These are phyloP conservation scores for Paramecium tetraurelia DNA, from an alignment of 73 alveolate genomes.

Conservation along the genomic window DNA sequence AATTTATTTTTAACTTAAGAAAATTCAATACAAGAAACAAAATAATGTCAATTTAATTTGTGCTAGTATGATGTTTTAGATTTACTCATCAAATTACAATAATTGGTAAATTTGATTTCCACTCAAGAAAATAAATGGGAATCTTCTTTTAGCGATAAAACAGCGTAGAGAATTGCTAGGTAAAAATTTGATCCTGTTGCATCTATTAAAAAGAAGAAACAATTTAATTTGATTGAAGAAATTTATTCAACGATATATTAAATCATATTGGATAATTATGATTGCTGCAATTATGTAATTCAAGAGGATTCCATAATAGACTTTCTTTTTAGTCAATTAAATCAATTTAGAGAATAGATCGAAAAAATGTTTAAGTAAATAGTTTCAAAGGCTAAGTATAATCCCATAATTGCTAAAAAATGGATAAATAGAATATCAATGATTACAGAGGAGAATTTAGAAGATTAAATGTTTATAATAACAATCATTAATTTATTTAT, in stretches of 20 bases:
- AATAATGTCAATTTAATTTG: background rate
- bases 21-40: background rate
- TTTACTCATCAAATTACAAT: background rate
- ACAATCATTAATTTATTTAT: background rate
- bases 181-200: background rate
- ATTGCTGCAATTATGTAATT: background rate
- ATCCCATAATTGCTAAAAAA: background rate
- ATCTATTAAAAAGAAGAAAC: background rate
- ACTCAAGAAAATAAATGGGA: background rate
- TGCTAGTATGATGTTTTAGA: background rate
- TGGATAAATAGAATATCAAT: background rate
- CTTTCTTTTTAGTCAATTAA: background rate
- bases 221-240: background rate
- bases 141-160: background rate
- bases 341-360: background rate
- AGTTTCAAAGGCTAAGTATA: background rate
- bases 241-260: background rate
- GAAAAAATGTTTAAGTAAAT: background rate
- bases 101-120: background rate
- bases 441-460: background rate
- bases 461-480: background rate
- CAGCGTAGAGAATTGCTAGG: background rate
- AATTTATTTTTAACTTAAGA: background rate
- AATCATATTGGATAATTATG: background rate
- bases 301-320: background rate